These are phyloP conservation scores for Metschnikowia picachoensis DNA, from an alignment of 805 yeast genomes.

Conservation along the genomic window DNA sequence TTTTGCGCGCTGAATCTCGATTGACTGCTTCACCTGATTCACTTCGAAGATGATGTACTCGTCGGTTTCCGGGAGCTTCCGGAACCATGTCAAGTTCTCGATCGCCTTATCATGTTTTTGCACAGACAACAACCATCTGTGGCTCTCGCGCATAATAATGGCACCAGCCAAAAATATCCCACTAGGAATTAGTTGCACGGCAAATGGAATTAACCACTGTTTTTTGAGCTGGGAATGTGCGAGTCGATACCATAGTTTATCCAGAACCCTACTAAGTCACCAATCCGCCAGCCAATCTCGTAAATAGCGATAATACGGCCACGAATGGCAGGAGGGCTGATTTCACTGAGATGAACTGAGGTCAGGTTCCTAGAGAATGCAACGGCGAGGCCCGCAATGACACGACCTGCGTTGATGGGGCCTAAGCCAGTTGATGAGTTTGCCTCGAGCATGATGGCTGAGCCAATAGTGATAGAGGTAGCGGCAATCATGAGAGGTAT, in stretches of 20 bases:
- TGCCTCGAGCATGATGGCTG: conserved; percentile 36
- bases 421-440: conserved; percentile 25
- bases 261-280: conserved; percentile 40
- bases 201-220: conserved; percentile 41
- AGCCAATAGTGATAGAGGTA: conserved; percentile 30
- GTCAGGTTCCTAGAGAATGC: conserved; percentile 36
- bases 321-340: conserved; percentile 34
- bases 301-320: conserved; percentile 31
- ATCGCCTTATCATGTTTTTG: conserved; percentile 30
- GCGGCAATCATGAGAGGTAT: conserved; percentile 31
- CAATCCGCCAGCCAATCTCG: conserved; percentile 39
- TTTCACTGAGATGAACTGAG: conserved; percentile 34
- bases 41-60: conserved; percentile 35
- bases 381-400: conserved; percentile 34
- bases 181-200: conserved; percentile 35
- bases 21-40: conserved; percentile 32
- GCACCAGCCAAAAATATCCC: conserved; percentile 33
- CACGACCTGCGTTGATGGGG: conserved; percentile 37
- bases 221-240: conserved; percentile 23
- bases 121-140: conserved; percentile 35
- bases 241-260: conserved; percentile 31
- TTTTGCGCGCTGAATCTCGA: conserved; percentile 25
- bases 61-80: conserved; percentile 31
- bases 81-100: conserved; percentile 32
- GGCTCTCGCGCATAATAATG: conserved; percentile 32